Base-by-base conservation (phyloP, 768 basidiomycete genomes). In the Dacryopinax primogenitus region DNA sequence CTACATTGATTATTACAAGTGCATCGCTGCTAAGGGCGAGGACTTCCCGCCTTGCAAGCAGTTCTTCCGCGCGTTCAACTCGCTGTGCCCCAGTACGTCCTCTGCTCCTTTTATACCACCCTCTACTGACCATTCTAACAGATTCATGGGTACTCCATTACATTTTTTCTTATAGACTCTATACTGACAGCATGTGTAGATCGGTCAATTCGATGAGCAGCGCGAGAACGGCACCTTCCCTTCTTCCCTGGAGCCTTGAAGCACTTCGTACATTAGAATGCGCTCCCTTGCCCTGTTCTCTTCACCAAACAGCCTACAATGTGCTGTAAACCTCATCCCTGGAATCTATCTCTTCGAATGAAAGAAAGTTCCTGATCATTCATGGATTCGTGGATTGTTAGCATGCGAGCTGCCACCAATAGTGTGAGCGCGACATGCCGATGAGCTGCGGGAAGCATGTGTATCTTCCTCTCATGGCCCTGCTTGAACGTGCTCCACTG, bases 141-240 rank as follows among this genome's bases (percentile, higher is more conserved):
- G 93, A 94, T 77, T 89, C 89, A 86, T 95, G 94, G 93, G 92
- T 94, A 75, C n/a, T n/a, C n/a, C n/a, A n/a, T n/a, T n/a, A n/a
- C n/a, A n/a, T n/a, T n/a, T n/a, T n/a, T n/a, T n/a, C n/a, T n/a
- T n/a, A n/a, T n/a, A n/a, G n/a, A n/a, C n/a, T n/a, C n/a, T n/a
- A n/a, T n/a, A n/a, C 63, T 15, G 66, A 16, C 35, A 44, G 35
- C 44, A 1, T 66, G 62, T 64, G 45, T 16, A 92, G 95, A 85
- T 87, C 74, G 73, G 79, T 71, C 91, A 86, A 78, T 98, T 87
- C 80, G 94, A 99, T 74, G 94, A 95, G 65, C 92, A 97, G 77
- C 85, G 94, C 74, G 93, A 98, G 75, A 86, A 76, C 69, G 92
- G 90, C 66, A 88, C 88, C 23, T 96, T 96, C 85, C 90, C 92